Conservation (phyloP, 2,329 filamentous ascomycete species). For the Neospermospora avenae region DNA sequence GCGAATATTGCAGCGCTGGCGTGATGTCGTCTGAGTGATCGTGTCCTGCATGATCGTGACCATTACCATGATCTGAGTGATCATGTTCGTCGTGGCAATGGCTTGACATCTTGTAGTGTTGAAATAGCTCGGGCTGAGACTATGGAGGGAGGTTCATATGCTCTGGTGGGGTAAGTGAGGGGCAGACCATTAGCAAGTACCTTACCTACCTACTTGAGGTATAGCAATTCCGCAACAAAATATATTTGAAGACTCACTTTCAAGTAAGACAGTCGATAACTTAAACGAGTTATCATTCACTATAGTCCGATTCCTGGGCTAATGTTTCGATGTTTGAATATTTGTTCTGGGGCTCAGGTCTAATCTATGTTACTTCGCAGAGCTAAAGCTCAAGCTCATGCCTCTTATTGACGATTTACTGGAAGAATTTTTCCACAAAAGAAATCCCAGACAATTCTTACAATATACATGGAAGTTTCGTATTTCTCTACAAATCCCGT, state of each 20-base stretch:
- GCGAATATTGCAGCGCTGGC: conserved; percentile 82
- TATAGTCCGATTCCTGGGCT: no score
- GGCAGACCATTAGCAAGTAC: conserved; percentile 9
- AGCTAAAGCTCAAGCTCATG: no score
- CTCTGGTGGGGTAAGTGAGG: conserved; percentile 23
- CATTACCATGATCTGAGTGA: conserved; percentile 42
- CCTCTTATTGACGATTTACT: no score
- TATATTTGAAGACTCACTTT: background rate
- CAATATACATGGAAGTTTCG: no score
- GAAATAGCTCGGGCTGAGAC: background rate
- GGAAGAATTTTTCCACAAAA: no score
- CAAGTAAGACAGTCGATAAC: no score
- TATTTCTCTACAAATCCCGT: no score
- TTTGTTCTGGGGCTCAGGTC: background rate
- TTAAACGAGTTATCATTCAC: no score
- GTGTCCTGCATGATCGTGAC: conserved; percentile 71
- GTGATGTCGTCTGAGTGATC: conserved; percentile 92
- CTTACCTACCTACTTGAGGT: no score
- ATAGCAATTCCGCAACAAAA: background rate
- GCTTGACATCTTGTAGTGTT: conserved; percentile 35
- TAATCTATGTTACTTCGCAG: no score
- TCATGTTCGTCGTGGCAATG: conserved; percentile 47
- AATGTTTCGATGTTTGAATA: no score
- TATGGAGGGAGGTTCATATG: background rate
- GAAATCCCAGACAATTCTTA: no score